These are phyloP conservation scores for Pseudozyma hubeiensis DNA, from an alignment of 1,284 basidiomycete species.

Conservation along the genomic window DNA sequence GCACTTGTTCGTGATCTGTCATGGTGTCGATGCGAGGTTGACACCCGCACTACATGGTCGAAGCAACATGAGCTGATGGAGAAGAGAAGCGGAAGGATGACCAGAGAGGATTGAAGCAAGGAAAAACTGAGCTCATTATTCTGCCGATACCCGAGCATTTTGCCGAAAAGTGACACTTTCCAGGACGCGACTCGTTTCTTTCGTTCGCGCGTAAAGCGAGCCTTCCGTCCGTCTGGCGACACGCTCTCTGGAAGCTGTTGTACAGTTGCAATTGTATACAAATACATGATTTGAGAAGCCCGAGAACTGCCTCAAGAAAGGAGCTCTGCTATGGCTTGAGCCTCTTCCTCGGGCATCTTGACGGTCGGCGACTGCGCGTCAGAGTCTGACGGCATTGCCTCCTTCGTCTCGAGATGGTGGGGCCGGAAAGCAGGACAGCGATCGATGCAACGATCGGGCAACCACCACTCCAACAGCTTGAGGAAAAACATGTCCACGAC, in stretches of 20 bases:
- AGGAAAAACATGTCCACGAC: slow-evolving; percentile 84
- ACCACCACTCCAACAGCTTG: slow-evolving; percentile 74
- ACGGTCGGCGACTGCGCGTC: not conserved
- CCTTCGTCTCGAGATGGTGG: slow-evolving; percentile 5
- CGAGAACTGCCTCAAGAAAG: slow-evolving; percentile 3
- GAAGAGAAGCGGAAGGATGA: too few relatives aligned
- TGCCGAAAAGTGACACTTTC: slow-evolving; percentile 17
- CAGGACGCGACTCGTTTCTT: not conserved
- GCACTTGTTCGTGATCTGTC: slow-evolving; percentile 7
- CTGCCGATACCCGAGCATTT: slow-evolving; percentile 14
- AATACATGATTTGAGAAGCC: not conserved
- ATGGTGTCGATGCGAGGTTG: not conserved
- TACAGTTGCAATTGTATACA: not conserved
- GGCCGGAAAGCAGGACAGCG: slow-evolving; percentile 21
- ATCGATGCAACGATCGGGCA: slow-evolving; percentile 28
- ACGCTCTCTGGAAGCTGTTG: not conserved
- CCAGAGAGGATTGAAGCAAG: not conserved
- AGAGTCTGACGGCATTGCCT: not conserved
- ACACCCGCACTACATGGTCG: slow-evolving; percentile 18
- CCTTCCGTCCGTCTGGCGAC: too few relatives aligned
- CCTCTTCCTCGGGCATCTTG: slow-evolving; percentile 13
- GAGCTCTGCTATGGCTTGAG: slow-evolving; percentile 6
- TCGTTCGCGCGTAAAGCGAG: not conserved
- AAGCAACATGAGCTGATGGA: not conserved
- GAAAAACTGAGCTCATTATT: not conserved